Evolutionary conservation across 345 rosid genomes (phyloP).

Genomic region (Gossypium longicalyx): DNA sequence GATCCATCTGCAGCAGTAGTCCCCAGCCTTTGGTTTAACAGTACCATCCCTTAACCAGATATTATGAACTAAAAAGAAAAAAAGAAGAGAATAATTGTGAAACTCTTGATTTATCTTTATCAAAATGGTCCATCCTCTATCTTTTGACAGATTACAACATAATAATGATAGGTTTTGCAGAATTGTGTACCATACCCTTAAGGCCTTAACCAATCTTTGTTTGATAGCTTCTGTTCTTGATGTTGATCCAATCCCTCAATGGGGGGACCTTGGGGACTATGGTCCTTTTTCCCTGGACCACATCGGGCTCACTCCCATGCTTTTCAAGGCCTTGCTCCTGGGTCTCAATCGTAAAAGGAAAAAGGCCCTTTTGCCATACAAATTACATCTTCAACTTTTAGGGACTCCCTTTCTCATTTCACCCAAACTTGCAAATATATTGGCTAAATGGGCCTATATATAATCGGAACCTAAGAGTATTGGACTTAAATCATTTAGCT

Average conservation of each 20-base stretch:
- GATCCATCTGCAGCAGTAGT: constrained; percentile 9
- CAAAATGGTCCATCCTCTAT: neutral
- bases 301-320: neutral
- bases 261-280: neutral
- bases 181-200: neutral
- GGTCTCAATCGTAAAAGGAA: neutral
- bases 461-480: neutral
- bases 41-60: neutral
- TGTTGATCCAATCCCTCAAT: neutral
- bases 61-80: neutral
- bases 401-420: neutral
- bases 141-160: neutral
- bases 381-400: neutral
- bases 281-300: constrained; percentile 17
- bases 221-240: neutral
- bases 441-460: neutral
- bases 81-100: neutral
- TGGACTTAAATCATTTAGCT: neutral
- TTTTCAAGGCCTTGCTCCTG: neutral
- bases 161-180: neutral
- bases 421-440: neutral
- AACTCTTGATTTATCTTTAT: neutral
- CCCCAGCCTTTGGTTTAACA: neutral
- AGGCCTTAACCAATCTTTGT: neutral
- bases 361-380: neutral